Conservation (phyloP, 805 yeast species). For the Peterozyma toletana region DNA sequence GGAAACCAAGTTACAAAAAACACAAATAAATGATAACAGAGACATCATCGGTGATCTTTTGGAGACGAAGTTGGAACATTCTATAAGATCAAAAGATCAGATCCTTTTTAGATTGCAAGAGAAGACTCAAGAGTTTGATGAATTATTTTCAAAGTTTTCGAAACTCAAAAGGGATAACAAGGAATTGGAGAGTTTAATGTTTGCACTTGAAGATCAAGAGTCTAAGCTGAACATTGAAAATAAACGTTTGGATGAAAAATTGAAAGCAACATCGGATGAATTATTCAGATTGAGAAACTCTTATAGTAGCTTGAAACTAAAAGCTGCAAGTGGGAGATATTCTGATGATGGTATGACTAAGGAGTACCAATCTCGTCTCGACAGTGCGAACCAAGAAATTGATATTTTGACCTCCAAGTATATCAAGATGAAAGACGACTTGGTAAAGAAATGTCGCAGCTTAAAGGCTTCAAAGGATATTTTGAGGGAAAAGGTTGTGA, state of each 20-base stretch:
- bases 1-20: slow-evolving; percentile 20
- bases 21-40: slow-evolving; percentile 11
- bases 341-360: background rate
- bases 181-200: slow-evolving; percentile 20
- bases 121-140: slow-evolving; percentile 16
- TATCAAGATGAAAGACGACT: slow-evolving; percentile 6
- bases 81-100: slow-evolving; percentile 20
- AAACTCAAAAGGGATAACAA: slow-evolving; percentile 18
- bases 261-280: slow-evolving; percentile 23
- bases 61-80: slow-evolving; percentile 28
- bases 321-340: background rate
- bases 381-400: slow-evolving; percentile 7
- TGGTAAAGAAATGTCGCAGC: slow-evolving; percentile 9
- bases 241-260: slow-evolving; percentile 20
- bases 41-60: slow-evolving; percentile 19
- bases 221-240: slow-evolving; percentile 23
- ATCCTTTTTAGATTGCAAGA: slow-evolving; percentile 17
- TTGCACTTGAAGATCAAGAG: slow-evolving; percentile 24
- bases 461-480: slow-evolving; percentile 11
- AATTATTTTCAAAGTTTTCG: slow-evolving; percentile 14
- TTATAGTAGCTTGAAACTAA: slow-evolving; percentile 13
- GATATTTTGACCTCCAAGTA: slow-evolving; percentile 8
- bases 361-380: background rate
- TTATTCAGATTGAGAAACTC: slow-evolving; percentile 21
- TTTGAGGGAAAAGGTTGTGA: slow-evolving; percentile 3